Percentiles rank a stretch among this genome's conserved stretches.
These are phyloP conservation scores for Corniculantispora saksenae DNA, from an alignment of 2,329 filamentous ascomycete genomes.

Conservation along the genomic window DNA sequence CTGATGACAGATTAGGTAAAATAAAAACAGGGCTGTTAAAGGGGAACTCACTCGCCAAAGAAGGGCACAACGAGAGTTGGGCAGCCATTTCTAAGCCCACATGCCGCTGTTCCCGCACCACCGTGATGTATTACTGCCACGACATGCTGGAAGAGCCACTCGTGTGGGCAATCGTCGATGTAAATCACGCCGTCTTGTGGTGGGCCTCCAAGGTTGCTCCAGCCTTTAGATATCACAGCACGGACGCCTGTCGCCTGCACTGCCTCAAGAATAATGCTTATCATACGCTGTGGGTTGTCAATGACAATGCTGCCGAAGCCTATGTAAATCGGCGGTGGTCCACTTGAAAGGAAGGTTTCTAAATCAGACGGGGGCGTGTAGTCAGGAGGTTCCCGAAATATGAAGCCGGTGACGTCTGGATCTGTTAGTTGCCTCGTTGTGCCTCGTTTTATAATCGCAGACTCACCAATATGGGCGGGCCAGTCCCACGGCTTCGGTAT, in stretches of 20 bases:
- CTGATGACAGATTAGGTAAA: too few species aligned
- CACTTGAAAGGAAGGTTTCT: slow-evolving; percentile 53
- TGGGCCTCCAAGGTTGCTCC: slow-evolving; percentile 66
- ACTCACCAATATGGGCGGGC: slow-evolving; percentile 57
- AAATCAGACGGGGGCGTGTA: slow-evolving; percentile 58
- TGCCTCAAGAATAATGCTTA: slow-evolving; percentile 66
- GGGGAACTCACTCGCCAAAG: slow-evolving; percentile 56
- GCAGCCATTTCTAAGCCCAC: slow-evolving; percentile 65
- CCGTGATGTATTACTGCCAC: slow-evolving; percentile 69
- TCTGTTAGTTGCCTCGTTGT: background rate
- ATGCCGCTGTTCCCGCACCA: slow-evolving; percentile 72
- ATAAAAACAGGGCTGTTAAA: too few species aligned
- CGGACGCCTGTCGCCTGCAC: slow-evolving; percentile 63
- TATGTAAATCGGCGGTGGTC: slow-evolving; percentile 66
- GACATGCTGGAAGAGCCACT: slow-evolving; percentile 71
- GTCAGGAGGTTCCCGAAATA: slow-evolving; percentile 53
- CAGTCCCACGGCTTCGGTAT: slow-evolving; percentile 57
- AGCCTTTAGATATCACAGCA: slow-evolving; percentile 70
- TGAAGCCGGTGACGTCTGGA: slow-evolving; percentile 60
- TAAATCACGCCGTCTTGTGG: slow-evolving; percentile 48
- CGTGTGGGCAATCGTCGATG: slow-evolving; percentile 52
- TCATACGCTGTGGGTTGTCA: slow-evolving; percentile 66
- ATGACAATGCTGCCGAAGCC: slow-evolving; percentile 74
- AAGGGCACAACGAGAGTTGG: slow-evolving; percentile 75
- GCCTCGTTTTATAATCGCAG: too few species aligned